Base-by-base conservation (phyloP, 345 rosid species). In the Conringia planisiliqua region DNA sequence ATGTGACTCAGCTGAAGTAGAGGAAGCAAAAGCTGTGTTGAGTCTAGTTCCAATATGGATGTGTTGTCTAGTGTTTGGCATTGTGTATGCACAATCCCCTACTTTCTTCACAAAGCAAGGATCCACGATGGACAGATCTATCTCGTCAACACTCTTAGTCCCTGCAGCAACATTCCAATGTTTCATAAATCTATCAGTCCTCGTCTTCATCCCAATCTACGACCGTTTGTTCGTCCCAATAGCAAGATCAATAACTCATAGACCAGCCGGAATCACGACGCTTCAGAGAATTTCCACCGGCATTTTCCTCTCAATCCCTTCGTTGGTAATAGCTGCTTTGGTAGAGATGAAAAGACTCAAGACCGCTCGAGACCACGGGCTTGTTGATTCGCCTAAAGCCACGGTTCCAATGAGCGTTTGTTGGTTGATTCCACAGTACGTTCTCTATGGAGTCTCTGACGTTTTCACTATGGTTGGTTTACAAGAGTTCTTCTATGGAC, bases 31-130 rank as follows among this genome's bases (percentile, higher is more conserved):
- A 50, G 6, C 55, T 50, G 55, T 50, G 6, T 86, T 62, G 85
- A 80, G 87, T 73, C 83, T 84, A 14, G 26, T 73, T 38, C 92
- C 87, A 29, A 80, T 88, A 30, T 84, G 92, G 88, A 54, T 74
- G 40, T 69, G 88, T 54, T 51, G 85, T 66, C 59, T 88, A 74
- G 69, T 79, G 0, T 88, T 80, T 74, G 88, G 84, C 14, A 54
- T 86, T 48, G 86, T 83, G 61, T 79, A 36, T 46, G 86, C 86
- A 12, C 92, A 88, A 30, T 65, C 83, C 9, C 44, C 87, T 26
- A 86, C 89, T 22, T 84, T 88, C 78, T 88, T 86, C 44, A 84
- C 87, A 14, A 88, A 47, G 52, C 88, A 86, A 81, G 92, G 89
- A 47, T 84, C 80, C 39, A 84, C 90, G 0, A 61, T 86, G 87